Percentiles rank a stretch among this genome's conserved stretches.
phyloP scores from a whole-genome alignment of 2,329 filamentous ascomycete species.

The Blastomyces gilchristii region DNA sequence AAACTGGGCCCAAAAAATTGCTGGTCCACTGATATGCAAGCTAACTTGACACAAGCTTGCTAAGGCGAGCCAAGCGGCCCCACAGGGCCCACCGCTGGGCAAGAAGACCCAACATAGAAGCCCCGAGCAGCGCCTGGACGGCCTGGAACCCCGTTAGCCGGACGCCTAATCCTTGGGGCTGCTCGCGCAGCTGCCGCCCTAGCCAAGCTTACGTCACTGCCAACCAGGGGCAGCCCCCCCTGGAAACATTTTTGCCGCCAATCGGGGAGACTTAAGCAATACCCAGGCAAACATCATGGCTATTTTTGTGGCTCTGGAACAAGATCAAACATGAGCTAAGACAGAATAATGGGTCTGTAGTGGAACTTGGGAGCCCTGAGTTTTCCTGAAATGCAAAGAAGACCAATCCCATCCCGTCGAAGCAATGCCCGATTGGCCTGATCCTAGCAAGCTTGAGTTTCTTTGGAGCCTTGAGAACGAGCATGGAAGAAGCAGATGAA shows the following conservation, averaged over 20 bases:
- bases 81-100: too few species aligned
- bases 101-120: background rate
- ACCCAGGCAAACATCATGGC: background rate
- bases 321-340: background rate
- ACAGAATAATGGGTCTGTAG: background rate
- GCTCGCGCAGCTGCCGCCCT: background rate
- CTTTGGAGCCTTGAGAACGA: background rate
- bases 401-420: background rate
- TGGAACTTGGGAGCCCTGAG: background rate
- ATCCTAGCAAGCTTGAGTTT: background rate
- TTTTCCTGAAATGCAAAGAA: background rate
- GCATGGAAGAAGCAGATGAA: background rate
- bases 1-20: background rate
- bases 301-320: background rate
- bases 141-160: too few species aligned
- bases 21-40: too few species aligned
- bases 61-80: too few species aligned
- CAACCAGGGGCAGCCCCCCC: background rate
- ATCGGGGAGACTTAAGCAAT: background rate
- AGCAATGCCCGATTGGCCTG: background rate
- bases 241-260: background rate
- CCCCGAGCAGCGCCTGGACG: background rate
- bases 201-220: conserved; percentile 1
- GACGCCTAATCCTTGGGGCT: background rate
- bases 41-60: too few species aligned